Evolutionary conservation across 805 yeast species (phyloP), one percentile per base, ranked within the genome.

Genomic region (Sugiyamaella smithiae): DNA sequence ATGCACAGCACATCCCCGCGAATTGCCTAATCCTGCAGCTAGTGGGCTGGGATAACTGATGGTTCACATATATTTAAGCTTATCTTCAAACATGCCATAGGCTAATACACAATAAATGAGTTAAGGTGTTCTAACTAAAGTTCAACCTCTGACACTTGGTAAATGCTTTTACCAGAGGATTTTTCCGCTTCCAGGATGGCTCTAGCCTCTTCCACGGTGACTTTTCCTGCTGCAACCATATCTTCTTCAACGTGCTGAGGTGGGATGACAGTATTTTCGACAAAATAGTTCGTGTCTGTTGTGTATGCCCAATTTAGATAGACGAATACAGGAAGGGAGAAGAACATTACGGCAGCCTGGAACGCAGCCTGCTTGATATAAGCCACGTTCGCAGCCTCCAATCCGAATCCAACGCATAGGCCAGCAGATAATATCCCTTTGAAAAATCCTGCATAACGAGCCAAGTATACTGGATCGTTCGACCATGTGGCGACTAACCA

Each of bases 401-500:
- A 20, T 19, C 38, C 38, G 7, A 35, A 35, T 14, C 38, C 22
- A 16, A 6, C 38, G 20, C 38, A 35, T 19, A 35, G 16, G 59
- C 81, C 82, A 5, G 83, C 84, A 32, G 80, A 73, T 65, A 80
- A 84, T 50, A 80, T 63, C 48, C 81, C 78, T 67, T 80, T 80
- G 68, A 78, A 80, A 60, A 76, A 75, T 35, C 82, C 82, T n/a
- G 81, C 81, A 57, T 77, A 76, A 50, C 78, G 62, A 22, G 82
- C 78, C 35, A 70, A 67, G 59, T 73, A 76, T 65, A 76, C 71
- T 26, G 82, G 75, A 58, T 74, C 72, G 59, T 80, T 80, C 46
- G 82, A 72, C 47, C 80, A 62, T 37, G 80, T 73, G 40, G 84
- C 84, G 65, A 80, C 66, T 31, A 74, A 51, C 80, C 82, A 80